These are phyloP conservation scores for Thelonectria rubi DNA, from an alignment of 2,329 filamentous ascomycete species.

Conservation along the genomic window DNA sequence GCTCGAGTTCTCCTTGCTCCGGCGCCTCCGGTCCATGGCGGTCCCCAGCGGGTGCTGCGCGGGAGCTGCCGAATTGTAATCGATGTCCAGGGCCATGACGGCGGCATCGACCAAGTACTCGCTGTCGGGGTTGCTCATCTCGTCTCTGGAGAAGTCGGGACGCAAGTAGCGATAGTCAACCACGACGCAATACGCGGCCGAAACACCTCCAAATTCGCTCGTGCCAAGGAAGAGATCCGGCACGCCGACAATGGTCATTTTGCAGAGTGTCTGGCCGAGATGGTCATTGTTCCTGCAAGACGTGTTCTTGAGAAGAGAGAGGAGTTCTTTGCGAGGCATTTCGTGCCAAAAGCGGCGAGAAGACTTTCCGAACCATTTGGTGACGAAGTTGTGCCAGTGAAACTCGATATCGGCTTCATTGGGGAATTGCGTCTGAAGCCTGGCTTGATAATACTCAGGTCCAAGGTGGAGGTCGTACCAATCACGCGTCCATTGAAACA, in stretches of 20 bases:
- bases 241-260: not conserved
- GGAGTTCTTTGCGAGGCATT: not conserved
- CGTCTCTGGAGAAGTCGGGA: not conserved
- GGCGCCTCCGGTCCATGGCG: not conserved
- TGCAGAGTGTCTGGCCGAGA: not conserved
- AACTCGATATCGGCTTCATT: no score
- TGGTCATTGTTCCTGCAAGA: not conserved
- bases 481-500: not conserved
- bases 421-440: not conserved
- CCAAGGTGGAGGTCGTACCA: not conserved
- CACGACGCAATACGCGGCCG: not conserved
- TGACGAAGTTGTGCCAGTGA: not conserved
- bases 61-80: not conserved
- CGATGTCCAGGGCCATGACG: not conserved
- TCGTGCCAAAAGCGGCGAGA: not conserved
- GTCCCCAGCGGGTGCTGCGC: not conserved
- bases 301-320: not conserved
- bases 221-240: not conserved
- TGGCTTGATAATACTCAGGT: not conserved
- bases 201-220: not conserved
- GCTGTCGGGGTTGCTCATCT: not conserved
- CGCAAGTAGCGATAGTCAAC: not conserved
- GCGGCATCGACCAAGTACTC: not conserved
- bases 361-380: not conserved
- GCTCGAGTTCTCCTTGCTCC: not conserved